Conservation (phyloP, 2,329 filamentous ascomycete species). For the Colletotrichum endophyticum region DNA sequence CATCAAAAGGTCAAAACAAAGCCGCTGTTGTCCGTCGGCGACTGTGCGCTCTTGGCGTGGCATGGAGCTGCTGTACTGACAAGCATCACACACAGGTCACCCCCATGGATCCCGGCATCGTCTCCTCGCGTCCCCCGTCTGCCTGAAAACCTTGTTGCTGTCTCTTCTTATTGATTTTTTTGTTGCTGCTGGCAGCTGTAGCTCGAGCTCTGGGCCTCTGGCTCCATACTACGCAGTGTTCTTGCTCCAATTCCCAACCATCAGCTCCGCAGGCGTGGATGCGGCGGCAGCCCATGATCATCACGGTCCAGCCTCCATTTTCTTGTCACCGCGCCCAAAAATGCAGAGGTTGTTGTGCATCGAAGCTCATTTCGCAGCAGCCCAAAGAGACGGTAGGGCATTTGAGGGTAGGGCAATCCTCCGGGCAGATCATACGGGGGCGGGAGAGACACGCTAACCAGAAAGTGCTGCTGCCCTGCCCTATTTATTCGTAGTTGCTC, state of each 20-base stretch:
- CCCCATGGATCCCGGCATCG: neutral
- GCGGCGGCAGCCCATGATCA: neutral
- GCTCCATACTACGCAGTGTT: neutral
- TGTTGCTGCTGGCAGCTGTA: neutral
- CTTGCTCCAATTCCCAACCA: neutral
- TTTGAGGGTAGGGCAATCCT: neutral
- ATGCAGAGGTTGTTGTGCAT: neutral
- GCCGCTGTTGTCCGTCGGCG: neutral
- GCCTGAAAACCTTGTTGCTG: slow-evolving; percentile 18
- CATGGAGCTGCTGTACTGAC: neutral
- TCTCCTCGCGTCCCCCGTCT: neutral
- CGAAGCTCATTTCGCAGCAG: neutral
- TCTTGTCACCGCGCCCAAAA: neutral
- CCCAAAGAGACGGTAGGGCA: neutral
- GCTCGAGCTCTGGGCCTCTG: neutral
- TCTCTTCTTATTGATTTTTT: neutral
- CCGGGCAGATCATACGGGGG: slow-evolving; percentile 17
- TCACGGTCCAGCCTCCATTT: neutral
- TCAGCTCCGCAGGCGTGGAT: neutral
- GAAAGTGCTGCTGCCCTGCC: neutral
- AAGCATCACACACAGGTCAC: neutral
- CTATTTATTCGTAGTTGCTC: neutral
- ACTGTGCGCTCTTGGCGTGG: neutral
- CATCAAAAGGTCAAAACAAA: neutral
- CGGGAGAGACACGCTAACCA: slow-evolving; percentile 10